phyloP scores from a whole-genome alignment of 73 alveolate species.

The Paramecium pentaurelia region DNA sequence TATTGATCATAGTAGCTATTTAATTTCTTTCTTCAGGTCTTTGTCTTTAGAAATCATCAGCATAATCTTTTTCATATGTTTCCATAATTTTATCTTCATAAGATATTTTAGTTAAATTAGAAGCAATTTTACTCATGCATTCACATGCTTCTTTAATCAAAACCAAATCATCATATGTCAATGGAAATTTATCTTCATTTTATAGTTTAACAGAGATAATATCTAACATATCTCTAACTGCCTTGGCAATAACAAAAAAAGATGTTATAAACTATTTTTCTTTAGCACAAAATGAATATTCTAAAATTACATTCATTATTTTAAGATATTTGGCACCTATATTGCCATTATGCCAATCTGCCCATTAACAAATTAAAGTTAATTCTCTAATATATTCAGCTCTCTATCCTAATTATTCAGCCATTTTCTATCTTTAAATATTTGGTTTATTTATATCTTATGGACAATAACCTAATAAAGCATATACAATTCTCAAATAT shows the following conservation, averaged over 20 bases:
- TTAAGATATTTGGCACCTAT: conserved; percentile 83
- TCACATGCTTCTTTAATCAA: conserved; percentile 55
- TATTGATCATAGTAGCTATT: neutral
- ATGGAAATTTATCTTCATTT: conserved; percentile 61
- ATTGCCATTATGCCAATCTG: conserved; percentile 83
- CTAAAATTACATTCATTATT: conserved; percentile 63
- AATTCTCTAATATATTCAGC: conserved; percentile 63
- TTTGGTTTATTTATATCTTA: neutral
- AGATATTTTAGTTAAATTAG: conserved; percentile 1
- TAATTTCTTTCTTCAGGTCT: neutral
- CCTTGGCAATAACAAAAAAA: conserved; percentile 58
- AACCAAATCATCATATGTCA: conserved; percentile 51
- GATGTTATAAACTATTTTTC: conserved; percentile 40
- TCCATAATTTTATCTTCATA: conserved; percentile 26
- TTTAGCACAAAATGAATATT: neutral
- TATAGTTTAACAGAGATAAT: conserved; percentile 26
- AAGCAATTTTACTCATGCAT: conserved; percentile 18
- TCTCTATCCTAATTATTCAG: conserved; percentile 60
- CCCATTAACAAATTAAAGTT: conserved; percentile 79
- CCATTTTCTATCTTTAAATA: conserved; percentile 15
- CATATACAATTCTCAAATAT: conserved; percentile 68
- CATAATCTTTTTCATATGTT: neutral
- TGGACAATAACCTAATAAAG: conserved; percentile 74
- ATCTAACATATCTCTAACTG: conserved; percentile 50
- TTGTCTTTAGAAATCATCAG: neutral